Evolutionary conservation across 495 filamentous ascomycete genomes (phyloP), one percentile per base, ranked within the genome.

Genomic region (Daldinia decipiens): DNA sequence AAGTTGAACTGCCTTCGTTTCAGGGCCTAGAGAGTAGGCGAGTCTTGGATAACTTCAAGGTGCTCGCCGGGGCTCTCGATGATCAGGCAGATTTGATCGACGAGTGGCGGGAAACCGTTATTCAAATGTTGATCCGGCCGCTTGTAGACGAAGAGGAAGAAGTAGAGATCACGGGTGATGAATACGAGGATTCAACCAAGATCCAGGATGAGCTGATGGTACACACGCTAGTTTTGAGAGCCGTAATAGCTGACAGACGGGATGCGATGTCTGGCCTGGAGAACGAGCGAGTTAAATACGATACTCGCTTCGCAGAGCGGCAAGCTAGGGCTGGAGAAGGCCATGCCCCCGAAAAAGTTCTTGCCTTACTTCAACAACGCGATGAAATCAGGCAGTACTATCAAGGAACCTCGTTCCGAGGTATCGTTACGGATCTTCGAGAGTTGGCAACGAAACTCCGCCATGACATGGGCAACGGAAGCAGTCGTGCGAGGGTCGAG

Each of bases 121-220:
- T 91, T 34, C 81, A 90, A 54, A 84, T 95, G 19, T 83, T 98
- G 2, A 79, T 89, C 1, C 83, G 88, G 50, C 87, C 92, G 0
- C 83, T 99, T 6, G 90, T 99, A 24, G 95, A 98, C 70, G 87
- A 94, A 71, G 93, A 96, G 55, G 85, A 87, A 6, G 86, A 85
- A 13, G 81, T 84, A 7, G 92, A 95, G 38, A 85, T 89, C 1
- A 92, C 93, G 40, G 95, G 95, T 36, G 88, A 97, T 24, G 95
- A 98, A 76, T 96, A 95, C 67, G 92, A 93, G 66, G 86, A 90
- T 15, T 95, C 94, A 2, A 95, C 92, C 0, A 92, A 92, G 76
- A 84, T 90, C 45, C 94, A 98, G 77, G 93, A 96, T 67, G 80
- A 85, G 32, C 88, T 97, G 38, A 92, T 93, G 79, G 91, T 91